Base-by-base conservation (phyloP, 352 stramenopile species). In the Pythium apleroticum region DNA sequence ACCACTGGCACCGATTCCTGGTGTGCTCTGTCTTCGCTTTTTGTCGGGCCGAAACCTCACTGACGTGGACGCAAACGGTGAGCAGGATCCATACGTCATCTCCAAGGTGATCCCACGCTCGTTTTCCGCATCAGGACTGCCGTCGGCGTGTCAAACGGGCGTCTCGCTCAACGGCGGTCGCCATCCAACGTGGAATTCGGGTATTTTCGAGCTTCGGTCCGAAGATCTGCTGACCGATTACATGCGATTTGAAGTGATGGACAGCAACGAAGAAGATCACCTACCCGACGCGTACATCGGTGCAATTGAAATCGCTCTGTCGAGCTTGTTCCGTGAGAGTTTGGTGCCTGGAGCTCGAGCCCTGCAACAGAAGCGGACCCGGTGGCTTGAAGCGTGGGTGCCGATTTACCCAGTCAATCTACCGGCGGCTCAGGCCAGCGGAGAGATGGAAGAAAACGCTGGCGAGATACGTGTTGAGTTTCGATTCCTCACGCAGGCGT, bases 241-340 rank as follows among this genome's bases (percentile, higher is more conserved):
- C 22, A 19, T 87, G n/a, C 68, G 67, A 6, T 37, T 87, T n/a
- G 72, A 78, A 31, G 78, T 83, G 0, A 45, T 87, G 3, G 78
- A 87, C 56, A 82, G 71, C 41, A 83, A 83, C 54, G 74, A 84
- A 72, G 78, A 87, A 67, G 75, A 84, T n/a, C 68, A 82, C 39
- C 48, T 84, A 7, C 69, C 75, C 3, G 76, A 84, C 33, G 75
- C 68, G 15, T 68, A 73, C 10, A 84, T 87, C n/a, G 75, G 78
- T 9, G 48, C 52, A 0, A 52, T 77, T 20, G 65, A 69, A 19
- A 60, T 84, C 22, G 74, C 73, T 20, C 20, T 76, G 1, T 43
- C 52, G 2, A 74, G 72, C 30, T 52, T 84, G 6, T 76, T 84
- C 33, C 63, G 45, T 8, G 59, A 72, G 11, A 56, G 69, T 52